Percentiles rank a stretch among this genome's conserved stretches.
phyloP scores from a whole-genome alignment of 169 alveolate genomes.

The Neospora caninum region DNA sequence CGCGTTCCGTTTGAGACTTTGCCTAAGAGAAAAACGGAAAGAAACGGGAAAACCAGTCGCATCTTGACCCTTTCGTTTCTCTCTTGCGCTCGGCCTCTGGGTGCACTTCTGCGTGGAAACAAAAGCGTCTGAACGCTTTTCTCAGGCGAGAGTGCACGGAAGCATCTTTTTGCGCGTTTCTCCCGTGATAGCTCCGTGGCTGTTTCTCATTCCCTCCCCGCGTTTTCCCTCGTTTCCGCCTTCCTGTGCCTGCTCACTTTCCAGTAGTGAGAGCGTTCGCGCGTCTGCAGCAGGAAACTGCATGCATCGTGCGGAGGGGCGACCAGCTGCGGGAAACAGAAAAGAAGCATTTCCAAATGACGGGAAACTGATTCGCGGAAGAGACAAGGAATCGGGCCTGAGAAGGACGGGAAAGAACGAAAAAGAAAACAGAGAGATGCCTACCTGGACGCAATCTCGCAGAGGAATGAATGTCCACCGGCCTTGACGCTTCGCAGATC shows the following conservation, averaged over 20 bases:
- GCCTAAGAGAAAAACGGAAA: not conserved
- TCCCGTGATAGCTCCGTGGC: too few relatives aligned
- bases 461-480: not conserved
- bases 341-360: too few relatives aligned
- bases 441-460: not conserved
- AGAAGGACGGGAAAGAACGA: not conserved
- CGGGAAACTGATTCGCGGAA: not conserved
- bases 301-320: slow-evolving; percentile 7
- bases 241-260: not conserved
- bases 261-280: slow-evolving; percentile 1
- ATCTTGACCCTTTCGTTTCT: too few relatives aligned
- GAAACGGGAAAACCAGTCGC: too few relatives aligned
- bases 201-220: too few relatives aligned
- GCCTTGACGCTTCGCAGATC: not conserved
- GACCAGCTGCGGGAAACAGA: not conserved
- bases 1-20: not conserved
- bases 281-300: slow-evolving; percentile 25
- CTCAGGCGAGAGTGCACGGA: too few relatives aligned
- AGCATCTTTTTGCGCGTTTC: too few relatives aligned
- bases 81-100: too few relatives aligned
- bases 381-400: not conserved
- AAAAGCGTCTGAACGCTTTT: too few relatives aligned
- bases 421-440: not conserved
- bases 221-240: too few relatives aligned
- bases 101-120: too few relatives aligned